Conservation (phyloP, 1,139 yeast genomes). For the Saccharomyces pastorianus region DNA sequence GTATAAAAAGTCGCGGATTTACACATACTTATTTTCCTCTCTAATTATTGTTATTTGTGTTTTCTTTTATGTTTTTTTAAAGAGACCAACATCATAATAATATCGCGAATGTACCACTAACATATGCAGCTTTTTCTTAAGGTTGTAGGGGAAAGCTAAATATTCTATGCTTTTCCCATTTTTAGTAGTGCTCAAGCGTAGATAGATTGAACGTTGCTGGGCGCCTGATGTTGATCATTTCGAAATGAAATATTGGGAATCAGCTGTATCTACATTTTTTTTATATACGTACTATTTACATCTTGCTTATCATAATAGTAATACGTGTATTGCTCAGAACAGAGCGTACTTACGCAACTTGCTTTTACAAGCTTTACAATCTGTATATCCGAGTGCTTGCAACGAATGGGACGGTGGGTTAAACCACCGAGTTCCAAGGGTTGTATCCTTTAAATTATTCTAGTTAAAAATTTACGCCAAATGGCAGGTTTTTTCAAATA, state of each 20-base stretch:
- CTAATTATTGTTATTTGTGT: background rate
- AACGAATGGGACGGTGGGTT: too few species aligned
- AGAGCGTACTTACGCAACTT: too few species aligned
- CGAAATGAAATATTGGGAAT: slow-evolving; percentile 35
- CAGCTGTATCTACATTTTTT: slow-evolving; percentile 35
- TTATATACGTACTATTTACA: background rate
- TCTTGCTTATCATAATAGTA: too few species aligned
- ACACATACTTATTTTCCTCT: too few species aligned
- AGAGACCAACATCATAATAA: slow-evolving; percentile 23
- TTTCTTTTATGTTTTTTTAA: background rate
- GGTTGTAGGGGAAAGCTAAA: slow-evolving; percentile 12
- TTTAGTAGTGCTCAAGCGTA: slow-evolving; percentile 30
- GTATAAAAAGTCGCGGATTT: background rate
- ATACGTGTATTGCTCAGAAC: too few species aligned
- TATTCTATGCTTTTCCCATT: slow-evolving; percentile 10
- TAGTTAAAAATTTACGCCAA: background rate
- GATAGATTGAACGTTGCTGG: slow-evolving; percentile 37
- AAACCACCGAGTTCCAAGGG: too few species aligned
- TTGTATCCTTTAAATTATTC: too few species aligned
- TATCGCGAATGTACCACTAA: slow-evolving; percentile 15
- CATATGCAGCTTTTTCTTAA: slow-evolving; percentile 7
- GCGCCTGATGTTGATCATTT: slow-evolving; percentile 36
- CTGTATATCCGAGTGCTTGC: too few species aligned
- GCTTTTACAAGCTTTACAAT: too few species aligned
- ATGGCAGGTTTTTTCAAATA: background rate